These are phyloP conservation scores for Annulohypoxylon bovei DNA, from an alignment of 495 filamentous ascomycete species.

Conservation along the genomic window DNA sequence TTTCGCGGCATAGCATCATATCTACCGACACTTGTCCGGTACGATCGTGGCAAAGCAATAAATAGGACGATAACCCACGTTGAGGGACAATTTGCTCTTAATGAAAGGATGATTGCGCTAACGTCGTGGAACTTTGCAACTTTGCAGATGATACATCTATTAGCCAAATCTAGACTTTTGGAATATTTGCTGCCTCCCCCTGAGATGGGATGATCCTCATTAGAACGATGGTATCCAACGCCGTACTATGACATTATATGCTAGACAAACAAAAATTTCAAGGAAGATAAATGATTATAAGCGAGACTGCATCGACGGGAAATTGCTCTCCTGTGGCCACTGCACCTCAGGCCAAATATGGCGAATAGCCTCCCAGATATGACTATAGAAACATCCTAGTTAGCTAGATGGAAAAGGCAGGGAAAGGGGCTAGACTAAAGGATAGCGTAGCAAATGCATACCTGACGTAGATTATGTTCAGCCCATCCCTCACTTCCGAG, in stretches of 20 bases:
- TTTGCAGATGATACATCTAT: slow-evolving; percentile 36
- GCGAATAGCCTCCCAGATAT: slow-evolving; percentile 89
- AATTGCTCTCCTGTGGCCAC: slow-evolving; percentile 76
- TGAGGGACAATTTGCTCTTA: slow-evolving; percentile 31
- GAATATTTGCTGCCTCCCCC: slow-evolving; percentile 4
- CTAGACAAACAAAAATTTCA: slow-evolving; percentile 28
- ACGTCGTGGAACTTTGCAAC: slow-evolving; percentile 41
- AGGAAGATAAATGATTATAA: slow-evolving; percentile 30
- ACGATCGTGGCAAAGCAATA: slow-evolving; percentile 39
- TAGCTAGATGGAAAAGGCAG: slow-evolving; percentile 33
- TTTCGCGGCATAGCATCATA: slow-evolving; percentile 22
- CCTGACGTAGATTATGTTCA: slow-evolving; percentile 90
- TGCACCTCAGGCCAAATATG: slow-evolving; percentile 85
- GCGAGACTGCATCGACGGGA: slow-evolving; percentile 40
- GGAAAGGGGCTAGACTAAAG: not conserved
- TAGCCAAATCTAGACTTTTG: slow-evolving; percentile 20
- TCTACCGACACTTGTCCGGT: slow-evolving; percentile 26
- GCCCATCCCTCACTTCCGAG: slow-evolving; percentile 84
- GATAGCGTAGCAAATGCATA: slow-evolving; percentile 55
- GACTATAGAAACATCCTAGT: slow-evolving; percentile 56
- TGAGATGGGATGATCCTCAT: slow-evolving; percentile 14
- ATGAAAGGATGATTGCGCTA: slow-evolving; percentile 35
- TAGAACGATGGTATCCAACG: slow-evolving; percentile 28
- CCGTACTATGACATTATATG: slow-evolving; percentile 36
- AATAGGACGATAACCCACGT: slow-evolving; percentile 43